These are phyloP conservation scores for Orychophragmus violaceus DNA, from an alignment of 345 rosid genomes.

Conservation along the genomic window DNA sequence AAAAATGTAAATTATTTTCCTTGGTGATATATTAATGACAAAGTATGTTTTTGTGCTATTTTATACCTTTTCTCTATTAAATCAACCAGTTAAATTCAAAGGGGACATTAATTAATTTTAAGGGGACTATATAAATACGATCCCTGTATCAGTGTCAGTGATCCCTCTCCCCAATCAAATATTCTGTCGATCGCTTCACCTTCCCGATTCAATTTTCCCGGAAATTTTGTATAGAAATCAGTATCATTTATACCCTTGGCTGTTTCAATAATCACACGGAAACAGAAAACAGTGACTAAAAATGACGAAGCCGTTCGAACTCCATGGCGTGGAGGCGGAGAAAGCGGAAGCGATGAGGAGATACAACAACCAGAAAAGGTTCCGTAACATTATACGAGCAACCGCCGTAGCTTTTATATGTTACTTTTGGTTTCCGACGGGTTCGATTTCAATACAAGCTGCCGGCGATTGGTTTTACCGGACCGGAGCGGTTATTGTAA, in stretches of 20 bases:
- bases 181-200: constrained; percentile 12
- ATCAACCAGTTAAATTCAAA: neutral
- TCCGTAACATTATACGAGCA: neutral
- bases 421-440: constrained; percentile 17
- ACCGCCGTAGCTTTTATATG: neutral
- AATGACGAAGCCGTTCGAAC: neutral
- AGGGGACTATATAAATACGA: neutral
- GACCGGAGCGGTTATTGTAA: neutral
- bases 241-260: no score
- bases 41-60: no score
- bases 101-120: neutral
- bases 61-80: no score
- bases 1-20: no score
- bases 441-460: neutral
- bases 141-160: constrained; percentile 2
- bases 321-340: constrained; percentile 16
- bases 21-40: no score
- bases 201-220: constrained; percentile 14
- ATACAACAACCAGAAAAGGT: constrained; percentile 8
- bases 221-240: no score
- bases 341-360: constrained; percentile 29
- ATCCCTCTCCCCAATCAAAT: constrained; percentile 8
- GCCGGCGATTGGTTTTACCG: neutral
- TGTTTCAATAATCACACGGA: neutral
- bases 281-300: neutral